A percentile compares a stretch with the other conserved stretches of the same genome.
Conservation (phyloP, 2,329 filamentous ascomycete genomes). For the Pseudocercospora vitis region DNA sequence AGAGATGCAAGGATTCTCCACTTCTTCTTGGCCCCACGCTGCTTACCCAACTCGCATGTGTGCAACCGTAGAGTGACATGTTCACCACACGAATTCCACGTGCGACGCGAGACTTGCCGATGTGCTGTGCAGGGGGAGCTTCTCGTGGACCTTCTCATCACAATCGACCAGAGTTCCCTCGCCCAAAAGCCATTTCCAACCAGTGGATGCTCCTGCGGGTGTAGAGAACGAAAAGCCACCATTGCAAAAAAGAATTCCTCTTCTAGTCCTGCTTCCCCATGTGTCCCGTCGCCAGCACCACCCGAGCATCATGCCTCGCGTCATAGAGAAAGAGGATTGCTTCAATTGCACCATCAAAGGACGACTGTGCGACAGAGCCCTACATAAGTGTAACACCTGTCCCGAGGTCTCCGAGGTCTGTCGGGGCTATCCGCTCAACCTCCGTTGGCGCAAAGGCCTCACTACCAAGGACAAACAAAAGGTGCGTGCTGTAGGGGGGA, state of each 20-base stretch:
- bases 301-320: conserved; percentile 6
- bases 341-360: conserved; percentile 7
- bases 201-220: not conserved
- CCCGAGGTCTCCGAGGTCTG: conserved; percentile 2
- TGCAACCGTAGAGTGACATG: not conserved
- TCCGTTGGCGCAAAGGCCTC: conserved; percentile 9
- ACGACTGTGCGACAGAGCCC: conserved; percentile 6
- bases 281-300: not conserved
- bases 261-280: conserved; percentile 2
- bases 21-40: not conserved
- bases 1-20: conserved; percentile 7
- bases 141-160: not conserved
- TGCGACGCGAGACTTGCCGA: not conserved
- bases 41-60: not conserved
- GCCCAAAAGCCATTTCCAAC: not conserved
- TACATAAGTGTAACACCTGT: conserved; percentile 9
- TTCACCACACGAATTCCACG: not conserved
- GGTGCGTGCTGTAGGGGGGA: not conserved
- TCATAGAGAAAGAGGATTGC: conserved; percentile 13
- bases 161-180: not conserved
- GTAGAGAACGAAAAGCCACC: not conserved
- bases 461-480: conserved; percentile 1
- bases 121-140: not conserved
- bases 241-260: not conserved
- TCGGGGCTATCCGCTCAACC: conserved; percentile 8